phyloP scores from a whole-genome alignment of 352 stramenopile species.

The Phytophthora colocasiae region DNA sequence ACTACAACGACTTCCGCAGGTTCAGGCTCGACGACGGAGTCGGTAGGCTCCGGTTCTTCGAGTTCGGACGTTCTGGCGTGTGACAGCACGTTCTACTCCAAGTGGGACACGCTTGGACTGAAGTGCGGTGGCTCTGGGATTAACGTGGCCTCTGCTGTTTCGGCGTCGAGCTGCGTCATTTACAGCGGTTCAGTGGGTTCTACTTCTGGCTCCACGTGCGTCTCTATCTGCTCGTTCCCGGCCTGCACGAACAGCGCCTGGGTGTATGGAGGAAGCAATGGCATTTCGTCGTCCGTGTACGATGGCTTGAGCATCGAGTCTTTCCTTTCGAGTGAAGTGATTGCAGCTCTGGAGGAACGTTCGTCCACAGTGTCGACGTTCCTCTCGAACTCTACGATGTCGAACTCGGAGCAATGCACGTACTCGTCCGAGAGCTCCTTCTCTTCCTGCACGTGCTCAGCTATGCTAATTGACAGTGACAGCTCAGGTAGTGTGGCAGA shows the following conservation, averaged over 20 bases:
- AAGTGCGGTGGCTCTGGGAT: constrained; percentile 59
- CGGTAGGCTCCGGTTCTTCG: constrained; percentile 20
- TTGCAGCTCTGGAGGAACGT: constrained; percentile 44
- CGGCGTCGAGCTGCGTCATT: constrained; percentile 68
- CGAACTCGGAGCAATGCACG: constrained; percentile 61
- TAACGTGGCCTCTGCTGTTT: constrained; percentile 60
- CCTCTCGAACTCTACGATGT: constrained; percentile 70
- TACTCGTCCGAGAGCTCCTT: constrained; percentile 75
- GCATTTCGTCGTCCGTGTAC: constrained; percentile 76
- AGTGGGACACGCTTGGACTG: constrained; percentile 74
- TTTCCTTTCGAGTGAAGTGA: constrained; percentile 63
- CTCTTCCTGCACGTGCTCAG: constrained; percentile 70
- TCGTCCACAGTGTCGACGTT: constrained; percentile 55
- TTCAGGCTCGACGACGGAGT: constrained; percentile 22
- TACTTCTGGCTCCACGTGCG: constrained; percentile 61
- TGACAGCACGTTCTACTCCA: constrained; percentile 82
- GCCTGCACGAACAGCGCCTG: constrained; percentile 63
- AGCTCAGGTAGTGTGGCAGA: constrained; percentile 49
- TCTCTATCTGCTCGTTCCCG: constrained; percentile 85
- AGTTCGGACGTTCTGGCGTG: constrained; percentile 60
- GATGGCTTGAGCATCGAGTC: constrained; percentile 50
- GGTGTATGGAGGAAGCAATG: constrained; percentile 69
- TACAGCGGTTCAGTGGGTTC: constrained; percentile 72
- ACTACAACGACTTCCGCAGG: constrained; percentile 19
- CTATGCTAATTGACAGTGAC: constrained; percentile 52